Percentiles rank a stretch among this genome's conserved stretches.
Evolutionary conservation across 352 stramenopile species (phyloP).

Genomic region (Poterioochromonas sp.): DNA sequence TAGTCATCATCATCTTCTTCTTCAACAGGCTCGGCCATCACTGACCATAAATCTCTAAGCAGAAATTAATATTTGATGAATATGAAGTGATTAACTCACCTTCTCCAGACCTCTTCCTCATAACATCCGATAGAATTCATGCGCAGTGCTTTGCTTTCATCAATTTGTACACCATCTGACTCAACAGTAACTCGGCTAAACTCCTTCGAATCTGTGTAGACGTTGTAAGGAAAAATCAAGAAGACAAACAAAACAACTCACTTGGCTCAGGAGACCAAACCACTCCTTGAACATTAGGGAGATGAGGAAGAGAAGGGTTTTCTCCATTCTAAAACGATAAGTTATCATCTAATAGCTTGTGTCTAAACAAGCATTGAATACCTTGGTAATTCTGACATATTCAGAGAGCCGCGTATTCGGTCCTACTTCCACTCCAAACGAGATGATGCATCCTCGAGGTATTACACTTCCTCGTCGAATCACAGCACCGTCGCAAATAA

Average conservation of each 20-base stretch:
- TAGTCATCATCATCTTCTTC: slow-evolving; percentile 12
- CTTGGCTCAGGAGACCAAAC: too few relatives aligned
- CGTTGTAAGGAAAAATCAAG: too few relatives aligned
- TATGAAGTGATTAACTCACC: not conserved
- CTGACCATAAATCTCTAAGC: not conserved
- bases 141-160: not conserved
- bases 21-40: not conserved
- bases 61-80: not conserved
- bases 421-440: slow-evolving; percentile 53
- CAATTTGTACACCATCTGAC: too few relatives aligned
- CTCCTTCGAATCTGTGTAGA: too few relatives aligned
- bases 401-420: slow-evolving; percentile 47
- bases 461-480: slow-evolving; percentile 48
- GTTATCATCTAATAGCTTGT: too few relatives aligned
- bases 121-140: not conserved
- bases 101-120: slow-evolving; percentile 2
- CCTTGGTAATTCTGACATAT: slow-evolving; percentile 57
- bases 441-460: slow-evolving; percentile 55
- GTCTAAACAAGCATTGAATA: slow-evolving; percentile 31
- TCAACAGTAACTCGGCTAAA: too few relatives aligned
- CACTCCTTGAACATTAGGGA: too few relatives aligned
- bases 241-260: too few relatives aligned
- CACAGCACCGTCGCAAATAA: slow-evolving; percentile 50
- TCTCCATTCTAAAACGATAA: too few relatives aligned
- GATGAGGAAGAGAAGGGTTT: too few relatives aligned